A percentile compares a stretch with the other conserved stretches of the same genome.
These are phyloP conservation scores for Vigna radiata DNA, from an alignment of 306 rosid species.

Conservation along the genomic window DNA sequence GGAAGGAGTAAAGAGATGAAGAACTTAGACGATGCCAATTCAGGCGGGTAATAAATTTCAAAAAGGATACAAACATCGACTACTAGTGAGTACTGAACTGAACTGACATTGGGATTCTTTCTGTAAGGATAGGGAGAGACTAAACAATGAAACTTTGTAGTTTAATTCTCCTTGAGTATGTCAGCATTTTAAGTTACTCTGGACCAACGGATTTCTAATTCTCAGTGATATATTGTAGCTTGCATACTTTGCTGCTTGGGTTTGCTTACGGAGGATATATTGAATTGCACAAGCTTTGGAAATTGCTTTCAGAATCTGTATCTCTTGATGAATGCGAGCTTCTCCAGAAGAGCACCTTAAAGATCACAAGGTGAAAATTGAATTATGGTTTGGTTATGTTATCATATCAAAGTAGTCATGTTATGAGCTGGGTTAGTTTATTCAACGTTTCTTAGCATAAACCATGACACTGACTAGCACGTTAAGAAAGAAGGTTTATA, in stretches of 20 bases:
- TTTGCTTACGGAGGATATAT: slow-evolving; percentile 45
- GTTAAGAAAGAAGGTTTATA: slow-evolving; percentile 14
- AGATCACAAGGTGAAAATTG: slow-evolving; percentile 50
- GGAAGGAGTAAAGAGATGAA: slow-evolving; percentile 36
- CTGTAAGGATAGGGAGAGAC: slow-evolving; percentile 32
- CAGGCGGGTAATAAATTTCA: slow-evolving; percentile 41
- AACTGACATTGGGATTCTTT: slow-evolving; percentile 42
- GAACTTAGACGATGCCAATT: slow-evolving; percentile 33
- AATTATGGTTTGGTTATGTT: slow-evolving; percentile 21
- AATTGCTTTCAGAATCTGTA: slow-evolving; percentile 41
- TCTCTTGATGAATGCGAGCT: slow-evolving; percentile 19
- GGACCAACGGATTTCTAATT: slow-evolving; percentile 36
- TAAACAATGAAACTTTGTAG: slow-evolving; percentile 33
- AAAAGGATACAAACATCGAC: slow-evolving; percentile 36
- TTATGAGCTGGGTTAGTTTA: slow-evolving; percentile 19
- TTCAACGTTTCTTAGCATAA: slow-evolving; percentile 12
- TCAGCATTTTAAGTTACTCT: slow-evolving; percentile 21
- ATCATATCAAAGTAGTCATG: slow-evolving; percentile 20
- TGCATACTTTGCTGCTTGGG: slow-evolving; percentile 42
- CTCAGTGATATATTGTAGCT: slow-evolving; percentile 47
- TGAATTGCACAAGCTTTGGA: slow-evolving; percentile 31
- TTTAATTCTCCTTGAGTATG: slow-evolving; percentile 39
- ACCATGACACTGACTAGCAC: slow-evolving; percentile 25
- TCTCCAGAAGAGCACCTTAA: slow-evolving; percentile 37
- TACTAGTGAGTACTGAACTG: slow-evolving; percentile 34